Evolutionary conservation across 2,329 filamentous ascomycete species (phyloP).

Genomic region (Cordyceps cicadae): DNA sequence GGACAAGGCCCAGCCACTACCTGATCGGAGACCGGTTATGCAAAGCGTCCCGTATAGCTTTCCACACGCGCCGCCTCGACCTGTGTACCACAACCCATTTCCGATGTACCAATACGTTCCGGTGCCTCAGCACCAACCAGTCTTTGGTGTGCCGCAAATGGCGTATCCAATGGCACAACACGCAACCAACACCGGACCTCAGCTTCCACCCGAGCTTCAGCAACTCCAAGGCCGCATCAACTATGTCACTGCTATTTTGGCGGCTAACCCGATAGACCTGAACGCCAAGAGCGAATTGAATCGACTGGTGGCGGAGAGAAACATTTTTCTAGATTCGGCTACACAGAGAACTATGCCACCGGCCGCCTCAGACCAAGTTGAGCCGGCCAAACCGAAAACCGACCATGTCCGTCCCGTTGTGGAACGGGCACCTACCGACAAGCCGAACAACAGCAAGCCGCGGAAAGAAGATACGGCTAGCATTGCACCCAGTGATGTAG

Average conservation of each 20-base stretch:
- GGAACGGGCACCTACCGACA: background rate
- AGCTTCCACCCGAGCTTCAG: background rate
- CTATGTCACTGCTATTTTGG: background rate
- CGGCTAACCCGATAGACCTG: background rate
- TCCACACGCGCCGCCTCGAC: background rate
- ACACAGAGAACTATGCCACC: slow-evolving; percentile 11
- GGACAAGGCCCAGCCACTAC: background rate
- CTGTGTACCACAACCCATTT: background rate
- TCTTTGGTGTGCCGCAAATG: background rate
- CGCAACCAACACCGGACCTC: background rate
- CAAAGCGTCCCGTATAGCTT: background rate
- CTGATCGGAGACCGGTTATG: background rate
- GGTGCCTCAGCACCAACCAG: background rate
- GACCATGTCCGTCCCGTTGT: background rate
- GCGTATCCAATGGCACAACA: background rate
- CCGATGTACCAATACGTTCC: slow-evolving; percentile 2
- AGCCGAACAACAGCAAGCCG: background rate
- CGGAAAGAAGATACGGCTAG: background rate
- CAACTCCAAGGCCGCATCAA: background rate
- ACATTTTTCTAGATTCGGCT: background rate
- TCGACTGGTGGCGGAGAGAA: background rate
- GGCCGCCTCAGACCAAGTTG: background rate
- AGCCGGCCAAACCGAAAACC: background rate
- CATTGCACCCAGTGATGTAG: background rate
- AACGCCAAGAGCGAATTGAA: background rate